These are phyloP conservation scores for Carex cristatella DNA, from an alignment of 176 grass and related monocot species.

Conservation along the genomic window DNA sequence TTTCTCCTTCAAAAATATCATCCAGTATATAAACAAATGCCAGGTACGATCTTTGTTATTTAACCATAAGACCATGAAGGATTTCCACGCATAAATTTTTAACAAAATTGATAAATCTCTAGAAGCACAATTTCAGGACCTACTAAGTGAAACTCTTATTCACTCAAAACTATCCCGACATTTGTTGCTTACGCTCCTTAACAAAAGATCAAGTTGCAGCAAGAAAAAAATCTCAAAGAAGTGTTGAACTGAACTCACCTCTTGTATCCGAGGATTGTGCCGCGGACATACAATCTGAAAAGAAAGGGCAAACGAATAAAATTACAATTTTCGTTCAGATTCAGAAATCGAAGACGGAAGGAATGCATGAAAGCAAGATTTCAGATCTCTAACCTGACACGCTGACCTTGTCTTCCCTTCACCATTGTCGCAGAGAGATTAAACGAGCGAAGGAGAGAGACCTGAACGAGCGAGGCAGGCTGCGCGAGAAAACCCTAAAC, in stretches of 20 bases:
- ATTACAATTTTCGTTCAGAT: background rate
- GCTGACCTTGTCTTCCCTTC: constrained; percentile 42
- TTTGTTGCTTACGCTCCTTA: no score
- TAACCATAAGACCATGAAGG: background rate
- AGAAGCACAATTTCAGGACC: background rate
- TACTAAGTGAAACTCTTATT: background rate
- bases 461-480: background rate
- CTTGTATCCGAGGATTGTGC: constrained; percentile 69
- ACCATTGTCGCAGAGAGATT: constrained; percentile 26
- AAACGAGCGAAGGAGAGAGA: background rate
- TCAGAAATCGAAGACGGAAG: background rate
- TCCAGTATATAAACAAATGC: background rate
- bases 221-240: background rate
- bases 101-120: background rate
- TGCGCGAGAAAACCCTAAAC: background rate
- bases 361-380: background rate
- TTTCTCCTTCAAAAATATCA: background rate
- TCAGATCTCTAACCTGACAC: constrained; percentile 26
- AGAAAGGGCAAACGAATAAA: background rate
- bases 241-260: constrained; percentile 24
- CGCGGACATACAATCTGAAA: constrained; percentile 49
- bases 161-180: background rate
- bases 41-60: background rate
- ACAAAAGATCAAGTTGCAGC: background rate
- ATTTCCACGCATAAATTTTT: background rate